Evolutionary conservation across 306 rosid genomes (phyloP), one percentile per base, ranked within the genome.

Genomic region (Ziziphus jujuba): DNA sequence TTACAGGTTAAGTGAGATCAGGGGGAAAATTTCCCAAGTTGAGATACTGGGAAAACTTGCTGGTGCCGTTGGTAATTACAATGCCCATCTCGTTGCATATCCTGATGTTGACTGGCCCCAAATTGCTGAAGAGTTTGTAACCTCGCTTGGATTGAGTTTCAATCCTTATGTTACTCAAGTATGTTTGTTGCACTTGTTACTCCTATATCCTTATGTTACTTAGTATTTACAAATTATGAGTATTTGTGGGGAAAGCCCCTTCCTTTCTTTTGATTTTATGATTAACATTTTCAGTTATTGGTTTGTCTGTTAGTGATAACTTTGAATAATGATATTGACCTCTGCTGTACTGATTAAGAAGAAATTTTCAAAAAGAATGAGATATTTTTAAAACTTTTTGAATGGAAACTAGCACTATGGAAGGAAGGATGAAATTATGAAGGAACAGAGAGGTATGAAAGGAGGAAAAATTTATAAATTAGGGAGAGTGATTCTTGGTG

Each of bases 21-120:
- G 89, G 76, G 77, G 73, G 73, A 85, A 84, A 51, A 59, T 88
- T 35, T 81, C 91, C 62, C 76, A 77, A 74, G 83, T 88, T 76
- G 83, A 85, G 71, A 78, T 93, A 34, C 77, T 87, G 86, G 96
- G 98, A 61, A 93, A 93, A 78, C 83, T 90, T 77, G 98, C 97
- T 5, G 96, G 98, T 76, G 98, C 98, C 0, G 98, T 93, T 75
- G 97, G 97, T 70, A 93, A 90, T 72, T 93, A 93, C 77, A 90
- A 93, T 77, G 98, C 98, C 33, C 98, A 90, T 75, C 59, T 89
- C 70, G 87, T 77, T n/a, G 91, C 97, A 48, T 91, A 91, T 69
- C 96, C 98, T 34, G 70, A 79, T 80, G 74, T 80, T 74, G 51
- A 89, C 51, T 87, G 98, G 96, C 90, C 89, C 45, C 53, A 47